These are phyloP conservation scores for Moringa oleifera DNA, from an alignment of 345 rosid species.

Conservation along the genomic window DNA sequence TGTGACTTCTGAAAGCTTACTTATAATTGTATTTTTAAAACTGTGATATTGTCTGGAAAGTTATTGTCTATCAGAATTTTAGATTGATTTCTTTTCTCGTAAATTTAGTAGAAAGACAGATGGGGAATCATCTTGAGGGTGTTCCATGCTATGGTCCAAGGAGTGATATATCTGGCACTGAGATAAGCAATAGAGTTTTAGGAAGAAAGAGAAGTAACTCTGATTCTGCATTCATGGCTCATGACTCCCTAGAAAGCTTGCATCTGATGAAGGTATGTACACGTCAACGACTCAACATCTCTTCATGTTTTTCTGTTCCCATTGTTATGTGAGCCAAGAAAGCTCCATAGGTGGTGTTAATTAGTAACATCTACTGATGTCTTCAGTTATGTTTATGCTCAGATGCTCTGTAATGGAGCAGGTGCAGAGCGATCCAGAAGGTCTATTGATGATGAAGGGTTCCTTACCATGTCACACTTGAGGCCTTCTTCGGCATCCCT, in stretches of 20 bases:
- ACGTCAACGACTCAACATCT: no score
- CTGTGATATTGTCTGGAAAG: not conserved
- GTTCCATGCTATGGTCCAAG: conserved; percentile 71
- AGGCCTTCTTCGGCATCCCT: conserved; percentile 51
- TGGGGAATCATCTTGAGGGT: conserved; percentile 72
- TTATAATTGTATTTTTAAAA: conserved; percentile 7
- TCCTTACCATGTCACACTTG: conserved; percentile 35
- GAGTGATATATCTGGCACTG: conserved; percentile 59
- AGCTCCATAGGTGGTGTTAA: not conserved
- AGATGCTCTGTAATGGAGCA: conserved; percentile 66
- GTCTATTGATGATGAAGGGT: conserved; percentile 46
- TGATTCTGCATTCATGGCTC: conserved; percentile 59
- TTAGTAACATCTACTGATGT: conserved; percentile 7
- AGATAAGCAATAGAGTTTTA: conserved; percentile 50
- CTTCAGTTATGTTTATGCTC: conserved; percentile 12
- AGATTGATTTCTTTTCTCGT: conserved; percentile 17
- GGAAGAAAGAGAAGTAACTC: conserved; percentile 79
- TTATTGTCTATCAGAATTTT: conserved; percentile 9
- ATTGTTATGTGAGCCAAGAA: conserved; percentile 6
- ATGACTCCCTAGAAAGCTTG: conserved; percentile 62
- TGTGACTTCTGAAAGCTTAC: conserved; percentile 7
- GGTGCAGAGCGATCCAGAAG: conserved; percentile 46
- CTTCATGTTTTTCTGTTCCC: conserved; percentile 1
- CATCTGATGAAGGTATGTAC: conserved; percentile 73
- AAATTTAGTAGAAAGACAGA: conserved; percentile 47